Percentiles rank a stretch among this genome's conserved stretches.
These are phyloP conservation scores for Aleurites moluccanus DNA, from an alignment of 441 rosid species.

Conservation along the genomic window DNA sequence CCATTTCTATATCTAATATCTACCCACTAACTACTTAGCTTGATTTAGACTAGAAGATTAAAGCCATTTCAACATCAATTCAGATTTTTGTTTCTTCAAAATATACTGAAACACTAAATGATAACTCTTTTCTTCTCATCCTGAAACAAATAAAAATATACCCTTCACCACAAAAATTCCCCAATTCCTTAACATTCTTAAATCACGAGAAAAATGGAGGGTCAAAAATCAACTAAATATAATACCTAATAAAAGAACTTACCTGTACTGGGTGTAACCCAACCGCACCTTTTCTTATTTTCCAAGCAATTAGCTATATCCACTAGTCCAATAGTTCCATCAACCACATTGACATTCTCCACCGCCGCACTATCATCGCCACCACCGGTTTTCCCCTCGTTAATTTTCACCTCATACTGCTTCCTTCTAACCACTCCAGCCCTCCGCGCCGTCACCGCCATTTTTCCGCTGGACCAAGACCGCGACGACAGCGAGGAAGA, in stretches of 20 bases:
- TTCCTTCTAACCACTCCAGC: constrained; percentile 10
- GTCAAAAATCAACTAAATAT: background rate
- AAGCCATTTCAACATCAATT: background rate
- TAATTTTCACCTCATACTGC: constrained; percentile 11
- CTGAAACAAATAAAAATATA: background rate
- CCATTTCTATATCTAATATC: background rate
- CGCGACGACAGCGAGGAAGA: background rate
- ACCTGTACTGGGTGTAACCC: constrained; percentile 81
- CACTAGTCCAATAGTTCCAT: constrained; percentile 47
- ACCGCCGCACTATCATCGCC: constrained; percentile 4
- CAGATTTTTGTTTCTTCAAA: background rate
- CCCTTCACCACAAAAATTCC: background rate
- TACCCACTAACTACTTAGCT: background rate
- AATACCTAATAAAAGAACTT: constrained; percentile 30
- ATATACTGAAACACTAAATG: background rate
- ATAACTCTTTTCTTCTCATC: no score
- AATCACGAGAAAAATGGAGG: constrained; percentile 7
- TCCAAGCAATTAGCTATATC: constrained; percentile 55
- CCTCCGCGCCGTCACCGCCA: constrained; percentile 9
- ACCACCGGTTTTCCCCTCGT: constrained; percentile 8
- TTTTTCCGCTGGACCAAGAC: background rate
- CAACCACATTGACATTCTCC: constrained; percentile 15
- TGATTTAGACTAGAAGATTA: background rate
- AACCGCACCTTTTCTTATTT: constrained; percentile 70
- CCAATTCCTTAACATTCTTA: constrained; percentile 11